phyloP scores from a whole-genome alignment of 495 filamentous ascomycete species.

The Penicillium ucsense region DNA sequence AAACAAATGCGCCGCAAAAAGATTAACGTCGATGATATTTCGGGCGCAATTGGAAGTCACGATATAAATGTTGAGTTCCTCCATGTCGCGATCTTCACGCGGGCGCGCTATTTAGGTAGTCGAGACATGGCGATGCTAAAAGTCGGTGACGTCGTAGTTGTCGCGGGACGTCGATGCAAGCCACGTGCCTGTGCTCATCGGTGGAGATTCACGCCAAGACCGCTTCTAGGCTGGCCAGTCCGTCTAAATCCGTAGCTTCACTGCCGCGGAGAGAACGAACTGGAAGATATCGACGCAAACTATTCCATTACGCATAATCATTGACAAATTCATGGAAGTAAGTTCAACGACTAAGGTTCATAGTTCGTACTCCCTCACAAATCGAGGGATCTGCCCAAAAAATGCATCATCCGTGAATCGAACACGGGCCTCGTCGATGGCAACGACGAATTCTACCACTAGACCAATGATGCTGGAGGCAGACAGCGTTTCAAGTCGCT shows the following conservation, averaged over 20 bases:
- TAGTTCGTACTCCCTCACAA: no score
- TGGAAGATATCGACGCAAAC: no score
- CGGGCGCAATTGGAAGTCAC: slow-evolving; percentile 88
- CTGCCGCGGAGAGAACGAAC: no score
- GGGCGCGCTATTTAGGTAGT: background rate
- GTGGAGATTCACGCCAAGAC: slow-evolving; percentile 1
- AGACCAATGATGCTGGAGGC: slow-evolving; percentile 43
- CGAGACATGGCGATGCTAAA: background rate
- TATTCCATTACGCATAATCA: no score
- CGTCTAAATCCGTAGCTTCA: no score
- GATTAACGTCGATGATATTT: slow-evolving; percentile 48
- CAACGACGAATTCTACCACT: slow-evolving; percentile 53
- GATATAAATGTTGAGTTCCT: slow-evolving; percentile 52
- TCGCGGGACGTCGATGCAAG: background rate
- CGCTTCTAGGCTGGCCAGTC: no score
- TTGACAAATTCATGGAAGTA: no score
- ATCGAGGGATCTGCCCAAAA: background rate
- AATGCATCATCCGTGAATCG: slow-evolving; percentile 48
- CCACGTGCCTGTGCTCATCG: slow-evolving; percentile 7
- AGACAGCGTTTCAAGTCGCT: background rate
- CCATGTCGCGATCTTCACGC: slow-evolving; percentile 23
- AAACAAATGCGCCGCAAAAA: slow-evolving; percentile 65
- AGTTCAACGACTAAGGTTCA: no score
- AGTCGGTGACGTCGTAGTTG: slow-evolving; percentile 9
- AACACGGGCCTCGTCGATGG: slow-evolving; percentile 51